Evolutionary conservation across 2,329 filamentous ascomycete genomes (phyloP).

Genomic region (Paecilomyces formosus): DNA sequence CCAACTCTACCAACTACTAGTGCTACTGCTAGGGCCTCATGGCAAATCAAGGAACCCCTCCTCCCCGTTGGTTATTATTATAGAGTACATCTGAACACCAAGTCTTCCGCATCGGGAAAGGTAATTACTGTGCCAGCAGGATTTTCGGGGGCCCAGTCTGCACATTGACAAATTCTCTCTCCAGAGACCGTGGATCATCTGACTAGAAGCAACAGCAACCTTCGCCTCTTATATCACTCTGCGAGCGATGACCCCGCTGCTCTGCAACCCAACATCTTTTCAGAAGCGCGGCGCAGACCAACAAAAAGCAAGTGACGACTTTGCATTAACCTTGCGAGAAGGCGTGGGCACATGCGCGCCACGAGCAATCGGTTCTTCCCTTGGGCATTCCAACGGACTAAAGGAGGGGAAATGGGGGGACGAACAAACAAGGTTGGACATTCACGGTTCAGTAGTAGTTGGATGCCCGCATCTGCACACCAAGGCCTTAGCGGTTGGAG

Average conservation of each 20-base stretch:
- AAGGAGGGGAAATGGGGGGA: neutral
- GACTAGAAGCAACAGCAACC: neutral
- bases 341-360: neutral
- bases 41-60: no score
- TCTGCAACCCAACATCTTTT: neutral
- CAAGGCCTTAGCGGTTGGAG: neutral
- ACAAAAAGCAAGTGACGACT: neutral
- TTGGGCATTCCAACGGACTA: neutral
- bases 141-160: neutral
- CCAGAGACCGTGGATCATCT: neutral
- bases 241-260: neutral
- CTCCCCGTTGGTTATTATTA: no score
- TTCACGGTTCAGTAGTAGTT: neutral
- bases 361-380: neutral
- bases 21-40: neutral
- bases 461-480: neutral
- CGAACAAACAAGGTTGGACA: neutral
- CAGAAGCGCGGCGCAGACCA: neutral
- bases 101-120: neutral
- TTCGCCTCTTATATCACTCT: neutral
- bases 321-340: neutral
- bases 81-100: no score
- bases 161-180: neutral
- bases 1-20: neutral
- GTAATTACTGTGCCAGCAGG: neutral